Evolutionary conservation across 208 protist species (phyloP), one percentile per base, ranked within the genome.

Genomic region (Trypanosoma caninum): DNA sequence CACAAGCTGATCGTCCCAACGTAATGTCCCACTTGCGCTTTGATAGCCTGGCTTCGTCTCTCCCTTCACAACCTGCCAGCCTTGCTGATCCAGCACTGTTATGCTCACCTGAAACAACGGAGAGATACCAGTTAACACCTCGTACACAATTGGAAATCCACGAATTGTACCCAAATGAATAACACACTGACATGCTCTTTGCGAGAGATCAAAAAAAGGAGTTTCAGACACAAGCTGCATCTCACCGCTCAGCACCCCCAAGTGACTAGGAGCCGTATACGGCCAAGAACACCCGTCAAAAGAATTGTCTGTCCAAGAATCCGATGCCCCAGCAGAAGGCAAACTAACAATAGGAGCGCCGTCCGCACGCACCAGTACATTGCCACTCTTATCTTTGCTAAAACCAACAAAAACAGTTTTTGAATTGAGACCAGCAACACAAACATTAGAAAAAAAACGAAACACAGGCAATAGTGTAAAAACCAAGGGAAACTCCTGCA

Each of bases 101-200:
- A 91, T 53, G 53, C 78, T 89, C 31, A 95, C 81, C 59, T 89
- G 88, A 72, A 95, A 95, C 10, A 85, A 82, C 30, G 84, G 82
- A 22, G 84, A 89, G 18, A 87, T 64, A 35, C 88, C 84, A 7
- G 84, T 89, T 13, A 71, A 66, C 10, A 79, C 54, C 47, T 91
- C 88, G 52, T 80, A 93, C 11, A 94, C 77, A 74, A 94, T 89
- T 13, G 88, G 88, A 44, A 94, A 89, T 28, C 88, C 88, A 40
- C 81, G 82, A 64, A 94, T 94, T 10, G 72, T 75, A 22, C 88
- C 88, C 8, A 94, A 76, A 2, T 80, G 70, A 35, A 94, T 79
- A 30, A 79, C 83, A 74, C 88, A 94, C 31, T 80, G 72, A 56
- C 84, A 91, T 57, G 84, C 91, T 59, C 84, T 89, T 65, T 94